phyloP scores from a whole-genome alignment of 352 stramenopile species.

The Pilasporangium apinafurcum region DNA sequence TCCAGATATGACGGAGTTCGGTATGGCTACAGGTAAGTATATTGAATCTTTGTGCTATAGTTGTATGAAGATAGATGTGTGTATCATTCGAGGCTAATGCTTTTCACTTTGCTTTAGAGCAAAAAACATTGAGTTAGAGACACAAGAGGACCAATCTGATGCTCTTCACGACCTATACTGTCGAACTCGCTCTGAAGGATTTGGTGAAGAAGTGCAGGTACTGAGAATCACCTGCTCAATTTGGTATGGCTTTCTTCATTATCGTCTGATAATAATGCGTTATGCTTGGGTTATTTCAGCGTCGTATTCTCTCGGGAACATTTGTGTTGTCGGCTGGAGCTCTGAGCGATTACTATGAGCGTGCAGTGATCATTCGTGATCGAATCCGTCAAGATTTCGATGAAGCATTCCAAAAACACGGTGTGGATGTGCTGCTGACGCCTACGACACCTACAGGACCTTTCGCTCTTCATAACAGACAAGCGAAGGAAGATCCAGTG shows the following conservation, averaged over 20 bases:
- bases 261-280: not conserved
- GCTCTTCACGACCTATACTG: constrained; percentile 84
- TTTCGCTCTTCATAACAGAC: constrained; percentile 54
- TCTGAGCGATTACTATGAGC: constrained; percentile 88
- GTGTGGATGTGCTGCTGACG: constrained; percentile 81
- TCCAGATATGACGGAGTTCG: constrained; percentile 95
- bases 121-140: constrained; percentile 39
- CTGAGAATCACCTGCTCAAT: not conserved
- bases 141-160: constrained; percentile 61
- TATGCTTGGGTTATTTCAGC: constrained; percentile 15
- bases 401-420: constrained; percentile 37
- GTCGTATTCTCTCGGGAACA: constrained; percentile 87
- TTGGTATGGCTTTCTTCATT: not conserved
- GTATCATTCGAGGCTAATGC: no score
- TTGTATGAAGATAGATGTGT: no score
- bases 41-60: no score
- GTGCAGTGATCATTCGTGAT: constrained; percentile 72
- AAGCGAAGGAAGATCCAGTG: constrained; percentile 61
- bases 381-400: constrained; percentile 77
- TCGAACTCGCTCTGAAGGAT: constrained; percentile 82
- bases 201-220: constrained; percentile 90
- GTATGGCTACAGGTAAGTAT: constrained; percentile 71
- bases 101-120: no score
- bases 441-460: constrained; percentile 82
- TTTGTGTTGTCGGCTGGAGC: constrained; percentile 86